These are phyloP conservation scores for Globisporangium paddicum DNA, from an alignment of 352 stramenopile species.

Conservation along the genomic window DNA sequence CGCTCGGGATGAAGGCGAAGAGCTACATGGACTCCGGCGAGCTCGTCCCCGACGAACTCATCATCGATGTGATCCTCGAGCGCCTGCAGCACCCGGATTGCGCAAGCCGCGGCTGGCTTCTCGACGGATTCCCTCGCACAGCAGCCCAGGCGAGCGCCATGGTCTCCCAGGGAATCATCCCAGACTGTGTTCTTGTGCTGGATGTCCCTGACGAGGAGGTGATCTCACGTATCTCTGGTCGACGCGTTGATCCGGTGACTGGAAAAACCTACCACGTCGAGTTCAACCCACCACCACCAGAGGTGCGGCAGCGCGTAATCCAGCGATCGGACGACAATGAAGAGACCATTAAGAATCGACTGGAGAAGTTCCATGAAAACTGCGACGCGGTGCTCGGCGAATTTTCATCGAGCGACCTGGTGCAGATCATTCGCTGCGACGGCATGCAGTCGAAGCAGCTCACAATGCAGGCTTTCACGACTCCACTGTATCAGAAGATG, in stretches of 20 bases:
- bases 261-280: conserved; percentile 96
- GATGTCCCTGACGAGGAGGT: conserved; percentile 94
- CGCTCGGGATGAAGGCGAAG: conserved; percentile 75
- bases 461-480: conserved; percentile 44
- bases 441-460: conserved; percentile 37
- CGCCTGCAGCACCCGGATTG: conserved; percentile 84
- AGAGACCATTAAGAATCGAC: conserved; percentile 85
- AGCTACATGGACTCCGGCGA: conserved; percentile 88
- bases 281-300: conserved; percentile 88
- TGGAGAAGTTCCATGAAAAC: conserved; percentile 82
- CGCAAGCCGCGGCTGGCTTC: conserved; percentile 81
- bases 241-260: conserved; percentile 91
- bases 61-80: conserved; percentile 84
- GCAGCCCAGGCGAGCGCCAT: conserved; percentile 82
- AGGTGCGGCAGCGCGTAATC: conserved; percentile 58
- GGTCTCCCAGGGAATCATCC: conserved; percentile 56
- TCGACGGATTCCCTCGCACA: conserved; percentile 94
- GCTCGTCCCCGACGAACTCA: conserved; percentile 91
- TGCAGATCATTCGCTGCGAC: conserved; percentile 58
- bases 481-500: conserved; percentile 43
- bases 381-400: conserved; percentile 36
- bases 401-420: conserved; percentile 26
- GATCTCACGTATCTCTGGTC: conserved; percentile 93
- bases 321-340: conserved; percentile 92
- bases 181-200: conserved; percentile 90